Evolutionary conservation across 129 eudicot genomes (phyloP).

Genomic region (Pulicaria dysenterica): DNA sequence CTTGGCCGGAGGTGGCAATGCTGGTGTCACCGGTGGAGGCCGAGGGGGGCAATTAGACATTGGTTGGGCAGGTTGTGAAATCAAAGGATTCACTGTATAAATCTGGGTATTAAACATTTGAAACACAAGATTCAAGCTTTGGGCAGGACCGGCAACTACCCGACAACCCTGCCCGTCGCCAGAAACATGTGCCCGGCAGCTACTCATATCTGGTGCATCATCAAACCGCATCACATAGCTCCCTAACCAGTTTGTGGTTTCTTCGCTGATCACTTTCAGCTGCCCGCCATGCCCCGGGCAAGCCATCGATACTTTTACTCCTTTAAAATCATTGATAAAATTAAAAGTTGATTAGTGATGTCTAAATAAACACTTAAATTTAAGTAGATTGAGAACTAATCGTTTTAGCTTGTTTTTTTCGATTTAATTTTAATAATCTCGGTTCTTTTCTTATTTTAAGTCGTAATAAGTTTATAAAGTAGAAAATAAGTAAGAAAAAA

Average conservation of each 20-base stretch:
- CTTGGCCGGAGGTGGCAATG: slow-evolving; percentile 41
- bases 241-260: slow-evolving; percentile 73
- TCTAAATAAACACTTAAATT: too few relatives aligned
- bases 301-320: slow-evolving; percentile 68
- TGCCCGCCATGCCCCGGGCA: slow-evolving; percentile 79
- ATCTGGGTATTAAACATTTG: slow-evolving; percentile 63
- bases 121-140: slow-evolving; percentile 54
- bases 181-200: slow-evolving; percentile 54
- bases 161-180: slow-evolving; percentile 66
- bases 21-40: slow-evolving; percentile 33
- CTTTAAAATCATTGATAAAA: slow-evolving; percentile 30
- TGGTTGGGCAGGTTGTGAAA: slow-evolving; percentile 88
- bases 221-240: slow-evolving; percentile 65
- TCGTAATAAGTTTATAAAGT: too few relatives aligned
- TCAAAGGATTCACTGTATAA: slow-evolving; percentile 64
- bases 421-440: too few relatives aligned
- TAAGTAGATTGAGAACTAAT: too few relatives aligned
- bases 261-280: slow-evolving; percentile 41
- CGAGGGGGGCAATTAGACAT: slow-evolving; percentile 69
- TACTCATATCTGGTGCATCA: slow-evolving; percentile 70
- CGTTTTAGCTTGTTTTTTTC: too few relatives aligned
- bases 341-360: not conserved
- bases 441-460: too few relatives aligned
- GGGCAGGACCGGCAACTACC: slow-evolving; percentile 68
- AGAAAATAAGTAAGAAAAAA: too few relatives aligned